Base-by-base conservation (phyloP, 768 basidiomycete genomes). In the Boletus eberwhitei region DNA sequence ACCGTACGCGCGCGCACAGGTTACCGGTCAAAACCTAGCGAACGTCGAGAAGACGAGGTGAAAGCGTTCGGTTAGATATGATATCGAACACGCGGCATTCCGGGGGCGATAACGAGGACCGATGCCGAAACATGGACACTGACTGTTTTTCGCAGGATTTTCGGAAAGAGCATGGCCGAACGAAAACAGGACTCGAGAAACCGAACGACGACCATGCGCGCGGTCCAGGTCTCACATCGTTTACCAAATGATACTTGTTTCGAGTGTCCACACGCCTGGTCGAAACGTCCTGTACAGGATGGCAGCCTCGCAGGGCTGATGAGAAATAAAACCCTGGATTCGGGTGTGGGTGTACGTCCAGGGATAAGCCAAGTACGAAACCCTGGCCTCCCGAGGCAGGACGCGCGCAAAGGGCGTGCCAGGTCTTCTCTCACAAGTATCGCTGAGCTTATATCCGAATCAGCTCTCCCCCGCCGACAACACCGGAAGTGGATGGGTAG, bases 351-450 rank as follows among this genome's bases (percentile, higher is more conserved):
- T 45, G 55, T 41, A 50, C 59, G 45, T 53, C 47, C 52, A 55
- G 44, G 48, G 53, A 58, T 34, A 29, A 29, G 36, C 6, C 41
- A 38, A 52, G 50, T 46, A 56, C 56, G 59, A 63, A 59, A 63
- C 47, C 34, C 59, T 49, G 62, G 57, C 17, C 36, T 54, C 48
- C 41, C 55, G 3, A 59, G 53, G 47, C 55, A n/a, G 50, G 58
- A 55, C 67, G 61, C 54, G 49, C 63, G 59, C 67, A 68, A 69
- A 61, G 56, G 65, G 67, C 68, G 61, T 68, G 67, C 59, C 47
- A 54, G 38, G 41, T 37, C 59, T 64, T 52, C 59, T 52, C 59
- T 54, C 43, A 12, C 2, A 32, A 9, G n/a, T 57, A 58, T 59
- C 58, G 51, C 42, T 42, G 53, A 21, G 17, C 49, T 48, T 54